Evolutionary conservation across 148 eudicot species (phyloP).

Genomic region (Beta vulgaris): DNA sequence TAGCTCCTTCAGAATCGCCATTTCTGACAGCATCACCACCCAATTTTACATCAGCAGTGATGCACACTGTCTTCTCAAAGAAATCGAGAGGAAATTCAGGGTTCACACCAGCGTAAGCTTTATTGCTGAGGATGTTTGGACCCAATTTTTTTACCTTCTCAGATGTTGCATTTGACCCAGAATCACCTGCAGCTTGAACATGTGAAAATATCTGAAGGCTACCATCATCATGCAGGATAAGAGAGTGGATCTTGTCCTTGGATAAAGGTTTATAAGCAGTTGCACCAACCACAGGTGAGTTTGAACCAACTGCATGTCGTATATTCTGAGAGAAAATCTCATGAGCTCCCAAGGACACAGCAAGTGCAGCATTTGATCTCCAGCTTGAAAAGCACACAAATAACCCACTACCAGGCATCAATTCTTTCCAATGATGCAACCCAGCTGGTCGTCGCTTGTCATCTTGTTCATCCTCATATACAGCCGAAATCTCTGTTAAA

Average conservation of each 20-base stretch:
- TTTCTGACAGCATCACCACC: constrained; percentile 91
- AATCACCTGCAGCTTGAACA: constrained; percentile 66
- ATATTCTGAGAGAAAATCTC: constrained; percentile 78
- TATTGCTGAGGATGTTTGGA: constrained; percentile 73
- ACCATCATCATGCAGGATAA: constrained; percentile 97
- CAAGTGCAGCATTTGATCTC: constrained; percentile 74
- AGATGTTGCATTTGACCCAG: constrained; percentile 47
- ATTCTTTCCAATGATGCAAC: constrained; percentile 90
- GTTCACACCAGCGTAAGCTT: constrained; percentile 76
- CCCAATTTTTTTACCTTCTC: constrained; percentile 90
- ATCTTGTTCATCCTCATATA: constrained; percentile 79
- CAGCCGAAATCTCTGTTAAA: constrained; percentile 55
- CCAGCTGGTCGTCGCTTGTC: constrained; percentile 78
- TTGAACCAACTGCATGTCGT: constrained; percentile 80
- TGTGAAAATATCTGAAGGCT: constrained; percentile 97
- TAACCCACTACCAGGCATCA: constrained; percentile 74
- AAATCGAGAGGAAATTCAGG: constrained; percentile 98
- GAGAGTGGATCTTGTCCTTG: constrained; percentile 88
- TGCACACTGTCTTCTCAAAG: constrained; percentile 91
- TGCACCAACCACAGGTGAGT: constrained; percentile 90
- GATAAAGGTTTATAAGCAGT: constrained; percentile 91
- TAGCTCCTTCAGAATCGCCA: constrained; percentile 94
- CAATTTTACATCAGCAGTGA: constrained; percentile 84
- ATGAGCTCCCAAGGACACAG: constrained; percentile 65
- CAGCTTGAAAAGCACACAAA: constrained; percentile 84